These are phyloP conservation scores for Alternaria burnsii DNA, from an alignment of 2,329 filamentous ascomycete genomes.

Conservation along the genomic window DNA sequence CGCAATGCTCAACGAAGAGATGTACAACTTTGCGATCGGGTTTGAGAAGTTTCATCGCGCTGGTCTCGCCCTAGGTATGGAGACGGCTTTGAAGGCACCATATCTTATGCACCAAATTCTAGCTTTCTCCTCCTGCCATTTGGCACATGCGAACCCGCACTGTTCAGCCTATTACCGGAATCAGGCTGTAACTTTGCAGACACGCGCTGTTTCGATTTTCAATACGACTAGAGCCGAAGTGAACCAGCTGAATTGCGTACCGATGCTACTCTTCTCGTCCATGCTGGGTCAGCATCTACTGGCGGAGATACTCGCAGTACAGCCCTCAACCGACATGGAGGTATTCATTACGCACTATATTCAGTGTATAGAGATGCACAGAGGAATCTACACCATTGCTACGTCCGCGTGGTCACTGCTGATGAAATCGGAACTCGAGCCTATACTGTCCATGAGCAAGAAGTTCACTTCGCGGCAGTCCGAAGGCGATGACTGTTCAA, in stretches of 20 bases:
- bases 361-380: slow-evolving; percentile 35
- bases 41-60: slow-evolving; percentile 20
- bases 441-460: slow-evolving; percentile 30
- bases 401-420: slow-evolving; percentile 37
- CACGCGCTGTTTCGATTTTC: slow-evolving; percentile 37
- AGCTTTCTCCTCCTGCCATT: slow-evolving; percentile 50
- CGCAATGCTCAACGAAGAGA: slow-evolving; percentile 27
- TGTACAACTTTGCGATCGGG: slow-evolving; percentile 36
- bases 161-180: slow-evolving; percentile 23
- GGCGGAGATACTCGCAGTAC: slow-evolving; percentile 43
- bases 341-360: slow-evolving; percentile 43
- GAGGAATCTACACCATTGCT: slow-evolving; percentile 29
- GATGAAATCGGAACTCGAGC: slow-evolving; percentile 35
- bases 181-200: slow-evolving; percentile 45
- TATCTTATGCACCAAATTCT: slow-evolving; percentile 52
- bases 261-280: slow-evolving; percentile 48
- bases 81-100: slow-evolving; percentile 35
- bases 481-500: slow-evolving; percentile 33
- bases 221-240: slow-evolving; percentile 29
- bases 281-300: slow-evolving; percentile 49
- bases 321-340: slow-evolving; percentile 26
- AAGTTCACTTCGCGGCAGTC: slow-evolving; percentile 27
- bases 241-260: slow-evolving; percentile 41
- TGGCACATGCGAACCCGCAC: slow-evolving; percentile 39
- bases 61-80: slow-evolving; percentile 30